Base-by-base conservation (phyloP, 208 protist genomes). In the Wallacemonas sp. region DNA sequence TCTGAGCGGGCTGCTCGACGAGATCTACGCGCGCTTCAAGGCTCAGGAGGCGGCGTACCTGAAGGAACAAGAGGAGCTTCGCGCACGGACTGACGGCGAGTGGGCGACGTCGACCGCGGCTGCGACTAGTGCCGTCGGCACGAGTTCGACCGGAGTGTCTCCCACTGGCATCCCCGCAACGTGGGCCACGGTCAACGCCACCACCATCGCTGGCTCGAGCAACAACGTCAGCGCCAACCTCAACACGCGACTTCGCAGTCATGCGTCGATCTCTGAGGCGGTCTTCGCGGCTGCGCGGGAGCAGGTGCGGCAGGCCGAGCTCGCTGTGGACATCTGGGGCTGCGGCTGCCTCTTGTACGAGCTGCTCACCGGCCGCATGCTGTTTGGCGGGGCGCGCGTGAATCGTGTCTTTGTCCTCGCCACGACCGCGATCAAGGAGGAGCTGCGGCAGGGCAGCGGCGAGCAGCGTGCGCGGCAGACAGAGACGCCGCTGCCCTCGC, bases 341-440 rank as follows among this genome's bases (percentile, higher is more conserved):
- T 93, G 85, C 47, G 89, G 89, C 23, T 95, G 89, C 48, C 54
- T 93, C 26, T 74, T 95, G 24, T 93, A 93, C 70, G 89, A 95
- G 65, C 69, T 95, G 39, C 78, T 95, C 8, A 93, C 86, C 2
- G 89, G 89, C 2, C 74, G 76, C 44, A 86, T 88, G 81, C 76
- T 95, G 26, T 95, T 95, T 72, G 86, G 82, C 29, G 82, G 88
- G 33, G 81, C 56, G 33, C 76, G 78, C 1, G 56, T 95, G 38
- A 80, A 76, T n/a, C 74, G 81, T 2, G 78, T 89, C 11, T 41
- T 88, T n/a, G 58, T 75, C 29, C 72, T 91, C 19, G 80, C 76
- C 48, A 52, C 68, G 33, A 26, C 65, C 65, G 61, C 67, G 17
- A 49, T 63, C 29, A 34, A 38, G 8, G 52, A 58, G 52, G 29